phyloP scores from a whole-genome alignment of 768 basidiomycete genomes.

The Tricholoma terreum region DNA sequence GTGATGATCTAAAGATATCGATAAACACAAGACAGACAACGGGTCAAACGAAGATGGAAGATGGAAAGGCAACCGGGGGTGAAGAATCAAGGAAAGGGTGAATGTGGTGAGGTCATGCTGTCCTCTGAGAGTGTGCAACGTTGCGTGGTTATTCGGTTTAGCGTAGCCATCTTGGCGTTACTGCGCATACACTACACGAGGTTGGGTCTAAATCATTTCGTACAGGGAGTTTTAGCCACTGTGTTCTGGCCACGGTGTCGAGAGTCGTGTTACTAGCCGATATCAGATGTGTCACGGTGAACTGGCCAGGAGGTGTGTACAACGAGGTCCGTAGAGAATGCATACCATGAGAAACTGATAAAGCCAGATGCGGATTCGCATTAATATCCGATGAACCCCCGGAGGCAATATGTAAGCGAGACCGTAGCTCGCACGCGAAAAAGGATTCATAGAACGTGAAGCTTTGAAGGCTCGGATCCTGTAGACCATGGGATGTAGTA shows the following conservation, averaged over 20 bases:
- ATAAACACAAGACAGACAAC: too few species aligned
- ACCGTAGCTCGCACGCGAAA: background rate
- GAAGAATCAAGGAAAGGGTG: constrained; percentile 3
- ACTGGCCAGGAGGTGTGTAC: background rate
- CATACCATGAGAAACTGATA: background rate
- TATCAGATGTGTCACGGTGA: background rate
- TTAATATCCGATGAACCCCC: background rate
- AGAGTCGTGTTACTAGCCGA: background rate
- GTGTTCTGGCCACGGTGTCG: background rate
- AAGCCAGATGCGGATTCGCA: background rate
- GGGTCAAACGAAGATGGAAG: background rate
- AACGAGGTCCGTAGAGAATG: background rate
- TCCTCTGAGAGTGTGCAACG: background rate
- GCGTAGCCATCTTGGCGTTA: background rate
- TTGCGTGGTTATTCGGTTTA: too few species aligned
- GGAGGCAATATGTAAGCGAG: background rate
- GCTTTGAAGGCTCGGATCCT: too few species aligned
- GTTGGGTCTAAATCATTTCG: background rate
- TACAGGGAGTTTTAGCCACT: background rate
- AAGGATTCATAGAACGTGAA: too few species aligned
- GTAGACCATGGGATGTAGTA: too few species aligned
- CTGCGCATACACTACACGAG: background rate
- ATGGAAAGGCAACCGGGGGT: constrained; percentile 11
- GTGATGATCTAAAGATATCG: background rate
- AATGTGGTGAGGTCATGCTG: background rate